Evolutionary conservation across 139 green algal species (phyloP), one percentile per base, ranked within the genome.

Genomic region (Spirogloea muscicola): DNA sequence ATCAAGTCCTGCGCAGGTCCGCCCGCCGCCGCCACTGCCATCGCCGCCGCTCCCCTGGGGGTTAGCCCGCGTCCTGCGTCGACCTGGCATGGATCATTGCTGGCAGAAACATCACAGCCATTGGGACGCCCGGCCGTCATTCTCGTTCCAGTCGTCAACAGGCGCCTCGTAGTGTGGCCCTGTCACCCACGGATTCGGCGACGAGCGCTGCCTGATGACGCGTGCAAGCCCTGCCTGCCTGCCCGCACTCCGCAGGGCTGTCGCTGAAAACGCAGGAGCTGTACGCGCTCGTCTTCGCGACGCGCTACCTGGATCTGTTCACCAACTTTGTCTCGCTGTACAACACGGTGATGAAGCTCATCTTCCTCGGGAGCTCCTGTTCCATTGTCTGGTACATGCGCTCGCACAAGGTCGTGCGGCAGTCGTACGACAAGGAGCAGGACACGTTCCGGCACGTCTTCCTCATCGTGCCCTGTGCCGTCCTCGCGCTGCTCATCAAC

Each of bases 281-380:
- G 25, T 99, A 99, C 75, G 79, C 84, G 0, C 64, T 97, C 2
- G 95, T 99, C 2, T 99, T 99, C 61, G 49, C 94, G 9, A 94
- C 86, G 3, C 87, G 95, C 49, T 99, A 99, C 77, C 79, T 99
- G 39, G 95, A 99, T 76, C 73, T 98, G 4, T 95, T 98, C 74
- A 91, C 84, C 66, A 90, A 84, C 60, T 98, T 91, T 75, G 80
- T 97, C 18, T 96, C 89, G 1, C 18, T 97, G 89, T 98, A 99
- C 86, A 99, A 99, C 86, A 92, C 92, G 2, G 55, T 93, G 29
- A 98, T 99, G 94, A 99, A 99, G 80, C 25, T 99, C 0, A 87
- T 98, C 0, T 99, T 96, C 79, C 72, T 99, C 21, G 74, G 13
- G 1, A 88, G 87, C 1, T 89, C 91, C 1, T 87, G 86, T 39